Conservation (phyloP, 2,329 filamentous ascomycete genomes). For the Scedosporium dehoogii region DNA sequence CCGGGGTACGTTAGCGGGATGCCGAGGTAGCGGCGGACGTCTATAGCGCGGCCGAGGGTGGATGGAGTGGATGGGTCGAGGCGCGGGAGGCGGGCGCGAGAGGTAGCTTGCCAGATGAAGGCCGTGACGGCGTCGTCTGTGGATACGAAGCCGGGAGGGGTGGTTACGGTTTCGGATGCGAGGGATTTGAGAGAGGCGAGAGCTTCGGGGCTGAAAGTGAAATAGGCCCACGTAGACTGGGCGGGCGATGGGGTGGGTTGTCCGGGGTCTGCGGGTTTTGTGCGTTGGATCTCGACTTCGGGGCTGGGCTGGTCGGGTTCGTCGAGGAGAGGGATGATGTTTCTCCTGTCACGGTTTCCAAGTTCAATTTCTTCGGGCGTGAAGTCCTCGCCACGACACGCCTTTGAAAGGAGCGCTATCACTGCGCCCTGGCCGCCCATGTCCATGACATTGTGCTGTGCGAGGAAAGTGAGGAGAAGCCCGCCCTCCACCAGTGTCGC, state of each 20-base stretch:
- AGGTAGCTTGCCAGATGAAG: slow-evolving; percentile 37
- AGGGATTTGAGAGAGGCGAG: slow-evolving; percentile 29
- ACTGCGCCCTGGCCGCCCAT: slow-evolving; percentile 36
- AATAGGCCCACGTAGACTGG: slow-evolving; percentile 31
- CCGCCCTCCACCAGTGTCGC: slow-evolving; percentile 38
- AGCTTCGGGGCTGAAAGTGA: slow-evolving; percentile 27
- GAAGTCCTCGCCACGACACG: slow-evolving; percentile 33
- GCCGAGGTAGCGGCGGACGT: slow-evolving; percentile 31
- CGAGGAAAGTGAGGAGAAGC: slow-evolving; percentile 36
- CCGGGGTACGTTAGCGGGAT: slow-evolving; percentile 36
- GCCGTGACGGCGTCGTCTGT: slow-evolving; percentile 44
- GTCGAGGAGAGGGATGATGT: slow-evolving; percentile 25
- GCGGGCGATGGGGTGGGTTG: slow-evolving; percentile 8
- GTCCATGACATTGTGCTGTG: slow-evolving; percentile 40
- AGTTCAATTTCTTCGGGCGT: slow-evolving; percentile 29
- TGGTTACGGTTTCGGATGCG: slow-evolving; percentile 18
- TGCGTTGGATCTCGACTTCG: slow-evolving; percentile 25
- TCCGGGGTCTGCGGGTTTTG: slow-evolving; percentile 7
- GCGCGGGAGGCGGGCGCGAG: slow-evolving; percentile 27
- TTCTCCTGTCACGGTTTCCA: slow-evolving; percentile 30
- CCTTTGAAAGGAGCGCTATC: slow-evolving; percentile 37
- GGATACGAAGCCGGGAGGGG: slow-evolving; percentile 27
- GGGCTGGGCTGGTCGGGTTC: slow-evolving; percentile 20
- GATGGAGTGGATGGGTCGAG: slow-evolving; percentile 15
- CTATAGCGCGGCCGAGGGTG: slow-evolving; percentile 36